Percentiles rank a stretch among this genome's conserved stretches.
phyloP scores from a whole-genome alignment of 1,284 basidiomycete genomes.

The Moniliella sp. region DNA sequence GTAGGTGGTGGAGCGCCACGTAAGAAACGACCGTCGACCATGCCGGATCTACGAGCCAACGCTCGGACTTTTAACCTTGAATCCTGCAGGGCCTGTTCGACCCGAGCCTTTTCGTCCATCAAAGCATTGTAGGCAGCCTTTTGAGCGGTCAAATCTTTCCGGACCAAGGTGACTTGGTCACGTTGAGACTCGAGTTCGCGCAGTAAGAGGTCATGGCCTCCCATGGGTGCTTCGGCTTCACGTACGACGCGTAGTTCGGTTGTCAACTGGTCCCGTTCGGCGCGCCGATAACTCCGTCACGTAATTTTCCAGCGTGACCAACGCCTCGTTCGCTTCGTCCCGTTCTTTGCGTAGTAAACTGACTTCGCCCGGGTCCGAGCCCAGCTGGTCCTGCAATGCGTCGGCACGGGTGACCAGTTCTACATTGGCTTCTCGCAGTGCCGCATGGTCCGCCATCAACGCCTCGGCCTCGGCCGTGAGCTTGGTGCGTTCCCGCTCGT shows the following conservation, averaged over 20 bases:
- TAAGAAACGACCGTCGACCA: too few species aligned
- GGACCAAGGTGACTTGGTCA: background rate
- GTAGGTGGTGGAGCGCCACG: too few species aligned
- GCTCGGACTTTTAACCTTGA: too few species aligned
- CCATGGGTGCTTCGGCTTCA: background rate
- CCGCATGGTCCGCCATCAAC: constrained; percentile 8
- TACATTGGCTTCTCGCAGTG: constrained; percentile 6
- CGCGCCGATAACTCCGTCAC: constrained; percentile 31
- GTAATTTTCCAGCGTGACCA: constrained; percentile 31
- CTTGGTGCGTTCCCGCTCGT: background rate
- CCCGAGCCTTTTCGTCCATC: too few species aligned
- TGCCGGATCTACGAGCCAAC: too few species aligned
- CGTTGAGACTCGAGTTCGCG: background rate
- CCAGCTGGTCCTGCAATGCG: constrained; percentile 1
- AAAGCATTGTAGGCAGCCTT: background rate
- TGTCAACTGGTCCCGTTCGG: constrained; percentile 23
- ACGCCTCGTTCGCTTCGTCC: constrained; percentile 29
- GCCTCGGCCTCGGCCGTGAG: background rate
- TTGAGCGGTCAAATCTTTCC: background rate
- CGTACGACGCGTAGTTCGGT: background rate
- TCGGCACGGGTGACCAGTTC: background rate
- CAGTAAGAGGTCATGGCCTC: background rate
- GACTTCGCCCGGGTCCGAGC: constrained; percentile 38
- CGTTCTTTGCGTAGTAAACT: constrained; percentile 44
- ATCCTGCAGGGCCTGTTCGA: too few species aligned